phyloP scores from a whole-genome alignment of 2,329 filamentous ascomycete genomes.

The Saccharata proteae region DNA sequence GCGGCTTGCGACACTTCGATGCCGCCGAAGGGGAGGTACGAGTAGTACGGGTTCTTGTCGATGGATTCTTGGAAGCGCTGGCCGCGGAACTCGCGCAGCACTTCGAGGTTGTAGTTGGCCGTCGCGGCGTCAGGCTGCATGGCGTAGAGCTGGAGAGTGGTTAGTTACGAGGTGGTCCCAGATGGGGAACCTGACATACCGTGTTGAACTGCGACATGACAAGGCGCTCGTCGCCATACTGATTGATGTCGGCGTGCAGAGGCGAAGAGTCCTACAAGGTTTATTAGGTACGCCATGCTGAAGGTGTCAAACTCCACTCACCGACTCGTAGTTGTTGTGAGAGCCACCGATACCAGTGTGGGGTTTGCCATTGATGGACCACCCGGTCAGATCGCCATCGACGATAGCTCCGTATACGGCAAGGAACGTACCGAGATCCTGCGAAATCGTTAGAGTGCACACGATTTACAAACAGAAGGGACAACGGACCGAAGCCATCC shows the following conservation, averaged over 20 bases:
- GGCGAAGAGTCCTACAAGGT: too few relatives aligned
- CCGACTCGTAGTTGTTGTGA: constrained; percentile 25
- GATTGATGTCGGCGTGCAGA: too few relatives aligned
- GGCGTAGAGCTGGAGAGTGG: constrained; percentile 18
- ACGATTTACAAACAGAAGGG: too few relatives aligned
- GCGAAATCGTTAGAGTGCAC: constrained; percentile 22
- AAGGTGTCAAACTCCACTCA: too few relatives aligned
- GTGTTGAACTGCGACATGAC: too few relatives aligned
- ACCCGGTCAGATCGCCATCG: constrained; percentile 28
- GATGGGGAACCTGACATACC: too few relatives aligned
- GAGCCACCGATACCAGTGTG: constrained; percentile 16
- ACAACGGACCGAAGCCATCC: too few relatives aligned
- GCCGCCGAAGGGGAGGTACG: constrained; percentile 39
- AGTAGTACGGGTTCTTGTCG: constrained; percentile 39
- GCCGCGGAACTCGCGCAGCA: too few relatives aligned
- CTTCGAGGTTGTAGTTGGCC: neutral
- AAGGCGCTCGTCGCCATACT: too few relatives aligned
- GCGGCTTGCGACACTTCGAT: constrained; percentile 34
- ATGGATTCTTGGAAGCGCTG: constrained; percentile 38
- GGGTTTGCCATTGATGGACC: constrained; percentile 38
- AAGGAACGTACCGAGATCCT: constrained; percentile 20
- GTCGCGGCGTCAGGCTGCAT: constrained; percentile 13
- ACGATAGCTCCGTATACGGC: constrained; percentile 20
- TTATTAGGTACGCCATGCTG: too few relatives aligned
- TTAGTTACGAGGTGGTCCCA: too few relatives aligned